These are phyloP conservation scores for Dendrobium catenatum DNA, from an alignment of 106 monocot species.

Conservation along the genomic window DNA sequence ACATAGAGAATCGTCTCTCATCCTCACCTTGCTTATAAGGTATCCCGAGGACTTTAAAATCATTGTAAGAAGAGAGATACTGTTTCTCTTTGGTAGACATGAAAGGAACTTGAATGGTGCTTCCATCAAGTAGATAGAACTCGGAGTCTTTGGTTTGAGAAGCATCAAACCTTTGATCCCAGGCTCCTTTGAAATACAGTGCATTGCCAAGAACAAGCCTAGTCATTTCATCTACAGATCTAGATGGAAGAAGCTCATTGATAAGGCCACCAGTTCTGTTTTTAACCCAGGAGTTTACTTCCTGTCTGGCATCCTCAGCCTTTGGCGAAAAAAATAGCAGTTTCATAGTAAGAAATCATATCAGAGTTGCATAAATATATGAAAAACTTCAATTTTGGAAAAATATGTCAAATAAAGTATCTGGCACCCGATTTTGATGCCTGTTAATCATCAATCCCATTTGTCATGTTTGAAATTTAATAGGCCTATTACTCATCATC, in stretches of 20 bases:
- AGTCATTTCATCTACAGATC: slow-evolving; percentile 43
- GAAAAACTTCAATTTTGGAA: not conserved
- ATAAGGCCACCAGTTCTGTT: slow-evolving; percentile 51
- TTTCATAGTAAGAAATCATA: slow-evolving; percentile 1
- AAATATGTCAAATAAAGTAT: too few relatives aligned
- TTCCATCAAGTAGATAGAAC: slow-evolving; percentile 48
- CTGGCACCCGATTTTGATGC: not conserved
- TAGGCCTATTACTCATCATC: too few relatives aligned
- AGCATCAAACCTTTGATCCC: slow-evolving; percentile 59
- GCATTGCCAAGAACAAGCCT: slow-evolving; percentile 68
- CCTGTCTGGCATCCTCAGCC: slow-evolving; percentile 49
- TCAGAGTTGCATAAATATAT: not conserved
- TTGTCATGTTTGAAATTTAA: too few relatives aligned
- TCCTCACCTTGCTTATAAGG: slow-evolving; percentile 60
- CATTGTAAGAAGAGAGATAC: slow-evolving; percentile 32
- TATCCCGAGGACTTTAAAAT: slow-evolving; percentile 61
- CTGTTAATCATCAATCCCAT: too few relatives aligned
- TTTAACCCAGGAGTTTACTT: slow-evolving; percentile 78
- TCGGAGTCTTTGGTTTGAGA: slow-evolving; percentile 36
- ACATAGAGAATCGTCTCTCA: slow-evolving; percentile 71
- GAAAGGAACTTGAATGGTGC: slow-evolving; percentile 35
- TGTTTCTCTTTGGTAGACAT: slow-evolving; percentile 45
- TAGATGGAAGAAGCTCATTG: slow-evolving; percentile 55
- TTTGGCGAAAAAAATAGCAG: not conserved
- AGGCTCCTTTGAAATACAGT: slow-evolving; percentile 82